A percentile compares a stretch with the other conserved stretches of the same genome.
These are phyloP conservation scores for Termitomyces sp. DNA, from an alignment of 768 basidiomycete genomes.

Conservation along the genomic window DNA sequence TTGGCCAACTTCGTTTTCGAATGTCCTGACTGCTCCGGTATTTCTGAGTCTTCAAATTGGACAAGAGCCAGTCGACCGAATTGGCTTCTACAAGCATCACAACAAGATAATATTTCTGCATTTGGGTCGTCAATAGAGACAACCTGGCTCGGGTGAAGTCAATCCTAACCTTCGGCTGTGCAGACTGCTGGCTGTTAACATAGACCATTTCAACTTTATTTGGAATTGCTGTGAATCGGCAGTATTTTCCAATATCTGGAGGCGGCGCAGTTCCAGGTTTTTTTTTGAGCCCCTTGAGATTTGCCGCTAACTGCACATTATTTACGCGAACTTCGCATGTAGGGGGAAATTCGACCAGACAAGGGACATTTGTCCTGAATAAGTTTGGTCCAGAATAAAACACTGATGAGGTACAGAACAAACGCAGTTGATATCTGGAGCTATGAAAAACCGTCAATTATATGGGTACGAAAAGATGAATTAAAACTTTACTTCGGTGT, in stretches of 20 bases:
- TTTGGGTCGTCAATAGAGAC: background rate
- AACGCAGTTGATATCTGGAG: constrained; percentile 69
- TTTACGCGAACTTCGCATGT: constrained; percentile 92
- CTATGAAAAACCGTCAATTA: constrained; percentile 27
- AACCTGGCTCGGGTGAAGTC: background rate
- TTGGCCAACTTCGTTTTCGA: constrained; percentile 53
- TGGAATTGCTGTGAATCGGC: constrained; percentile 31
- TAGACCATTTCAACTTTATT: constrained; percentile 87
- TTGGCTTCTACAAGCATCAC: constrained; percentile 82
- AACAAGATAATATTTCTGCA: constrained; percentile 80
- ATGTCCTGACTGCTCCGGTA: constrained; percentile 60
- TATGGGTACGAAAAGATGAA: background rate
- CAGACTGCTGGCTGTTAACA: constrained; percentile 80
- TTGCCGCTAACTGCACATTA: constrained; percentile 57
- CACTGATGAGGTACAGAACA: constrained; percentile 84
- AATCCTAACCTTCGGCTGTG: constrained; percentile 57
- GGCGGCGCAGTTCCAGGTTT: constrained; percentile 94
- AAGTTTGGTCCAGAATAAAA: constrained; percentile 52
- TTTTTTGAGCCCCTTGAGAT: constrained; percentile 90
- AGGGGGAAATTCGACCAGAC: constrained; percentile 86
- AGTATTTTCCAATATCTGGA: constrained; percentile 51
- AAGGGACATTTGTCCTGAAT: constrained; percentile 52
- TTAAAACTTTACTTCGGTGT: constrained; percentile 41
- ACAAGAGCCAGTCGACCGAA: constrained; percentile 62
- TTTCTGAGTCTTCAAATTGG: constrained; percentile 62